A percentile compares a stretch with the other conserved stretches of the same genome.
These are phyloP conservation scores for Naematelia encephala DNA, from an alignment of 768 basidiomycete species.

Conservation along the genomic window DNA sequence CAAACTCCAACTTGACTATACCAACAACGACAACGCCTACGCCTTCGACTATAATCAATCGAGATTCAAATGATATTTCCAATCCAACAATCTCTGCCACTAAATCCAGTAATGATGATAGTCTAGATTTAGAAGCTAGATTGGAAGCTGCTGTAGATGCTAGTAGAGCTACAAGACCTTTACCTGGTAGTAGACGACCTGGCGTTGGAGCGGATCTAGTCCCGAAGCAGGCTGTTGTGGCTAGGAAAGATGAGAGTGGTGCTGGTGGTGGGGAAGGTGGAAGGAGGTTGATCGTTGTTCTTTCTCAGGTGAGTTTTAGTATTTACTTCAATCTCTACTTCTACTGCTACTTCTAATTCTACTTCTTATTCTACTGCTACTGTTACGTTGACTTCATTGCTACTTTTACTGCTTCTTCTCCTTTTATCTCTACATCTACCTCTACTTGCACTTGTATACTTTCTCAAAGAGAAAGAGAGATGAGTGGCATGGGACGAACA, in stretches of 20 bases:
- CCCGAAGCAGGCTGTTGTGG: slow-evolving; percentile 74
- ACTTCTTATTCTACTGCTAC: no score
- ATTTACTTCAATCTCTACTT: no score
- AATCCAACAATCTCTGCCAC: background rate
- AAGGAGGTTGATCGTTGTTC: slow-evolving; percentile 76
- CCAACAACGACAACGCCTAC: background rate
- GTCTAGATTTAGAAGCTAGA: background rate
- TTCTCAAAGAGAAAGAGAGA: slow-evolving; percentile 1
- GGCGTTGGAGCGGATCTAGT: slow-evolving; percentile 50
- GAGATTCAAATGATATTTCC: background rate
- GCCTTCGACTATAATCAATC: background rate
- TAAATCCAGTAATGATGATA: background rate
- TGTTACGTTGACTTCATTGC: background rate
- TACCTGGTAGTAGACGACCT: slow-evolving; percentile 29
- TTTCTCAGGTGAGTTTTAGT: slow-evolving; percentile 53
- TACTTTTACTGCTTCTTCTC: background rate
- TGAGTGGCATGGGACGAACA: background rate
- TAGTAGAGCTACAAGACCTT: slow-evolving; percentile 33
- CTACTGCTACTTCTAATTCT: no score
- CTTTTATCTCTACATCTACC: background rate
- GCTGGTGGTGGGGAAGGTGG: slow-evolving; percentile 51
- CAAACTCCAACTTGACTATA: background rate
- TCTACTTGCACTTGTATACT: background rate
- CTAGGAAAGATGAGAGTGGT: slow-evolving; percentile 50
- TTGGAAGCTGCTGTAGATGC: slow-evolving; percentile 18